Evolutionary conservation across 345 rosid genomes (phyloP), one percentile per base, ranked within the genome.

Genomic region (Aegle marmelos): DNA sequence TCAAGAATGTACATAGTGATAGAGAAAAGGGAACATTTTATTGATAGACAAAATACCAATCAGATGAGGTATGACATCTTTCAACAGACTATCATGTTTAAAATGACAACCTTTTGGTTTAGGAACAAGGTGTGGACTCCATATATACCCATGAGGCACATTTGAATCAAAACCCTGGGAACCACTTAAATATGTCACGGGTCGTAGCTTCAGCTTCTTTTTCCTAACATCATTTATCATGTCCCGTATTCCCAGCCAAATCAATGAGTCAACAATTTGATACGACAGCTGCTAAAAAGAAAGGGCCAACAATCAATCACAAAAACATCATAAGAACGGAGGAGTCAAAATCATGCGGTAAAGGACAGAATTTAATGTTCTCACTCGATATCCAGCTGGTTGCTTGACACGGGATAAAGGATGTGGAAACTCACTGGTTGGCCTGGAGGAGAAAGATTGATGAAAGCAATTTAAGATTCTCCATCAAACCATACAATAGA

Each of bases 101-200:
- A 41, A 62, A 50, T 34, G 41, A 68, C 72, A 81, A 97, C 99
- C 99, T 97, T 97, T 94, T 76, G 98, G 98, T 88, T 97, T 97
- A 57, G 99, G 99, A 78, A 94, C 98, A 77, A 93, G 98, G 70
- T 93, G 95, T 75, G 98, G 98, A 83, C 99, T 97, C 99, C 99
- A 97, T 83, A 97, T 93, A 78, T 97, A 97, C 81, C 98, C 99
- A 89, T 94, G 68, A 21, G 99, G 98, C n/a, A 92, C 87, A 59
- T 94, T 89, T 41, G 93, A 89, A 54, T 94, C 98, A 79, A 90
- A 90, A 68, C 93, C 95, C 73, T 97, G 97, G 60, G 99, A 90
- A 80, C 99, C 98, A 87, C 99, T 97, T 83, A 97, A 92, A 86
- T 97, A 97, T 22, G 98, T 97, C 50, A 97, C 98, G 73, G 99